These are phyloP conservation scores for Rhynchosporium graminicola DNA, from an alignment of 2,329 filamentous ascomycete species.

Conservation along the genomic window DNA sequence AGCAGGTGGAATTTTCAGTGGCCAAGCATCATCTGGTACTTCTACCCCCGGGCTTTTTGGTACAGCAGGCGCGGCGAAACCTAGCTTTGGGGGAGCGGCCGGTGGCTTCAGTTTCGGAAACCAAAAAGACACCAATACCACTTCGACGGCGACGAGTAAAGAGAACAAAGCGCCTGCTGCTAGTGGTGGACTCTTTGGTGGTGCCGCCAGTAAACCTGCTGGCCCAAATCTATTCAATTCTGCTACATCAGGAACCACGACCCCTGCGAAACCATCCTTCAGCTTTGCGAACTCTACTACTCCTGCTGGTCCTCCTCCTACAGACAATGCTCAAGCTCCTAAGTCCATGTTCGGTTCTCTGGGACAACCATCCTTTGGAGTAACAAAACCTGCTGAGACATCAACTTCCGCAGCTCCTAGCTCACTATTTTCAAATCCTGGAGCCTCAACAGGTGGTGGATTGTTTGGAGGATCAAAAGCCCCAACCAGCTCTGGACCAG, in stretches of 20 bases:
- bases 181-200: constrained; percentile 20
- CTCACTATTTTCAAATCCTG: constrained; percentile 12
- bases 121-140: constrained; percentile 16
- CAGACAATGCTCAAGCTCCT: constrained; percentile 26
- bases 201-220: constrained; percentile 16
- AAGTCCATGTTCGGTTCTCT: constrained; percentile 28
- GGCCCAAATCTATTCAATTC: constrained; percentile 30
- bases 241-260: constrained; percentile 34
- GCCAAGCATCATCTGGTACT: constrained; percentile 16
- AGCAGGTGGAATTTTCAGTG: constrained; percentile 25
- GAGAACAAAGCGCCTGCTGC: constrained; percentile 25
- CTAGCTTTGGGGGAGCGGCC: constrained; percentile 21
- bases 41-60: constrained; percentile 13
- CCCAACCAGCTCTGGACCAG: constrained; percentile 21
- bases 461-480: constrained; percentile 26
- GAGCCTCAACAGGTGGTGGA: constrained; percentile 19
- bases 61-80: constrained; percentile 2
- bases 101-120: constrained; percentile 26
- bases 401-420: constrained; percentile 10
- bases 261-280: constrained; percentile 32
- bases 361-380: constrained; percentile 24
- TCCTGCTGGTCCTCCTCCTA: constrained; percentile 40
- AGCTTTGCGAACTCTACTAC: constrained; percentile 37
- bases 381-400: constrained; percentile 20
- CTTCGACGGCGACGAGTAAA: constrained; percentile 22